These are phyloP conservation scores for Colletotrichum neosansevieriae DNA, from an alignment of 2,329 filamentous ascomycete species.

Conservation along the genomic window DNA sequence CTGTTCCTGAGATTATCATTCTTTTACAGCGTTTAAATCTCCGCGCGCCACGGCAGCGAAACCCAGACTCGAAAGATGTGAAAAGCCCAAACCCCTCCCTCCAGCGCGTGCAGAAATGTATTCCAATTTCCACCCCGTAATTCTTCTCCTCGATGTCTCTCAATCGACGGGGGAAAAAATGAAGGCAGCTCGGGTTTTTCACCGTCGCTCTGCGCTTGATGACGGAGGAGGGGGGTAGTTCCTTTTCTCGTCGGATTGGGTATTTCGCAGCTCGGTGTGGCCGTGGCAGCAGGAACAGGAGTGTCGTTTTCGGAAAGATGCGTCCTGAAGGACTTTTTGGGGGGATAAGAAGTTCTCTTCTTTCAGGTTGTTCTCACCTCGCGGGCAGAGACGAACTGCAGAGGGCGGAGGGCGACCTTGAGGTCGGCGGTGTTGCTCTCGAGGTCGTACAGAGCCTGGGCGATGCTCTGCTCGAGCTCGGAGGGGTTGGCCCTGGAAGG, in stretches of 20 bases:
- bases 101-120: not conserved
- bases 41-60: conserved; percentile 37
- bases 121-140: not conserved
- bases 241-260: not conserved
- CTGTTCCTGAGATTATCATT: conserved; percentile 63
- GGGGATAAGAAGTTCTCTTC: conserved; percentile 34
- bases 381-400: conserved; percentile 98
- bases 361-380: conserved; percentile 83
- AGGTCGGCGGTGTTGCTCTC: conserved; percentile 99
- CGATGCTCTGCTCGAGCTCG: conserved; percentile 97
- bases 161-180: conserved; percentile 17
- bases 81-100: not conserved
- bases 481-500: conserved; percentile 95
- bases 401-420: conserved; percentile 93
- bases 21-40: conserved; percentile 43
- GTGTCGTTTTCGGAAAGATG: conserved; percentile 16
- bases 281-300: conserved; percentile 40
- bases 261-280: not conserved
- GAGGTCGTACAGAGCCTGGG: conserved; percentile 97
- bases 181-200: not conserved
- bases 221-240: not conserved
- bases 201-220: too few relatives aligned
- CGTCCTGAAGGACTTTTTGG: not conserved
- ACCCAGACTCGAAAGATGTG: not conserved
- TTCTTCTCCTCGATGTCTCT: conserved; percentile 30